Percentiles rank a stretch among this genome's conserved stretches.
These are phyloP conservation scores for Aspergillus sclerotialis DNA, from an alignment of 2,329 filamentous ascomycete genomes.

Conservation along the genomic window DNA sequence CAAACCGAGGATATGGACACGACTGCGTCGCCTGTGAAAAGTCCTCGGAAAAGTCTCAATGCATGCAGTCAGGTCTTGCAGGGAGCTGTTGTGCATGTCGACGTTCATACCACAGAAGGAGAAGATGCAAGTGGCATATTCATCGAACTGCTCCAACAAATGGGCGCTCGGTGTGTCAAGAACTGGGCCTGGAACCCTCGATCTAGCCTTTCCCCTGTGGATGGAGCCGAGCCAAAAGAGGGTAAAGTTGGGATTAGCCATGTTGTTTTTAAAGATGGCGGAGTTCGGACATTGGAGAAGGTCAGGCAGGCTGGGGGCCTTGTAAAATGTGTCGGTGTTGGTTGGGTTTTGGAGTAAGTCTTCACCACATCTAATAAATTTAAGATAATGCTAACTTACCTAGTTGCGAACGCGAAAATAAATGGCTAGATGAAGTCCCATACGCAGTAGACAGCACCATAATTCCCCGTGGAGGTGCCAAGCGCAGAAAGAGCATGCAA, in stretches of 20 bases:
- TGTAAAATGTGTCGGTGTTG: constrained; percentile 79
- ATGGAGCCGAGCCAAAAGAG: constrained; percentile 24
- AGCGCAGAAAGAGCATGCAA: constrained; percentile 75
- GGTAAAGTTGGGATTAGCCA: constrained; percentile 71
- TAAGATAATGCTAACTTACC: constrained; percentile 7
- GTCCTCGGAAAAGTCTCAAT: constrained; percentile 17
- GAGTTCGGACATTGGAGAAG: constrained; percentile 72
- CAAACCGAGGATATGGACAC: constrained; percentile 6
- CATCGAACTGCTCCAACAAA: constrained; percentile 67
- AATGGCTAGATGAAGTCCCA: constrained; percentile 66
- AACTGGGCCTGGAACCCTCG: constrained; percentile 68
- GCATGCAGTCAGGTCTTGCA: constrained; percentile 44
- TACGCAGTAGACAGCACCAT: constrained; percentile 64
- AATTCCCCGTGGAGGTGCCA: constrained; percentile 62
- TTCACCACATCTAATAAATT: background rate
- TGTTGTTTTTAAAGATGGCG: constrained; percentile 84
- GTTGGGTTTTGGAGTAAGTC: constrained; percentile 81
- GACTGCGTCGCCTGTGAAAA: constrained; percentile 20
- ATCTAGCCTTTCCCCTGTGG: constrained; percentile 31
- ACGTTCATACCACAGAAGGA: constrained; percentile 76
- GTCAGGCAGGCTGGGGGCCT: constrained; percentile 64
- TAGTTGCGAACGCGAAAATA: constrained; percentile 68
- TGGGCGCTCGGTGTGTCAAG: constrained; percentile 74
- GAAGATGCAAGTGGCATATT: constrained; percentile 77
- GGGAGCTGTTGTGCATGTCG: constrained; percentile 72